Evolutionary conservation across 164 flowering plant genomes (phyloP).

Genomic region (Annona squamosa): DNA sequence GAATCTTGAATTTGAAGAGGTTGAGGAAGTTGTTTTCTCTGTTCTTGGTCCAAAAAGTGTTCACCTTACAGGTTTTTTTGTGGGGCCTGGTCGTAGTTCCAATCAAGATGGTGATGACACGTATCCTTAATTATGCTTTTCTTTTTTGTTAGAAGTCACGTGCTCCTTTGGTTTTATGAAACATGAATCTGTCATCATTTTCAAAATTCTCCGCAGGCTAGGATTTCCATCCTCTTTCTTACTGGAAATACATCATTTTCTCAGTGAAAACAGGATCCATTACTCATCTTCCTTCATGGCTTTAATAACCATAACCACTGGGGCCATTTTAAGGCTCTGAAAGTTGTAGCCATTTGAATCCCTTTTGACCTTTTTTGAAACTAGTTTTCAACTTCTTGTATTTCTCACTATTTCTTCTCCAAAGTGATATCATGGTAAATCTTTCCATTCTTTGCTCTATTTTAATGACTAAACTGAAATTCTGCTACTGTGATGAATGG

Average conservation of each 20-base stretch:
- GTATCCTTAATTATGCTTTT: constrained; percentile 41
- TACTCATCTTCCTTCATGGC: too few species aligned
- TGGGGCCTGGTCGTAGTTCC: not conserved
- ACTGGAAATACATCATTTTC: not conserved
- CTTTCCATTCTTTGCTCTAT: too few species aligned
- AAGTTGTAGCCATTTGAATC: too few species aligned
- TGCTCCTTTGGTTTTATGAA: not conserved
- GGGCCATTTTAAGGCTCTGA: too few species aligned
- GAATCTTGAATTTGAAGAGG: constrained; percentile 71
- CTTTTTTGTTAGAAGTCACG: not conserved
- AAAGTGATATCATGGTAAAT: too few species aligned
- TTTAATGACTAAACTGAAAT: too few species aligned
- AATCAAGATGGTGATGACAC: constrained; percentile 25
- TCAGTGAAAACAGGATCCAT: not conserved
- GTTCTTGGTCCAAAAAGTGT: constrained; percentile 67
- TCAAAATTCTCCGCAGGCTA: not conserved
- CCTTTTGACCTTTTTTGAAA: too few species aligned
- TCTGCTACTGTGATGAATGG: too few species aligned
- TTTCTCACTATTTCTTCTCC: too few species aligned
- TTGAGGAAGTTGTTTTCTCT: constrained; percentile 60
- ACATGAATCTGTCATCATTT: not conserved
- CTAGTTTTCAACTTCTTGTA: too few species aligned
- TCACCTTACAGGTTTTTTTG: constrained; percentile 74
- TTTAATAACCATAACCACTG: too few species aligned
- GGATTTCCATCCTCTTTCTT: not conserved